Evolutionary conservation across 306 rosid genomes (phyloP), one percentile per base, ranked within the genome.

Genomic region (Vigna unguiculata): DNA sequence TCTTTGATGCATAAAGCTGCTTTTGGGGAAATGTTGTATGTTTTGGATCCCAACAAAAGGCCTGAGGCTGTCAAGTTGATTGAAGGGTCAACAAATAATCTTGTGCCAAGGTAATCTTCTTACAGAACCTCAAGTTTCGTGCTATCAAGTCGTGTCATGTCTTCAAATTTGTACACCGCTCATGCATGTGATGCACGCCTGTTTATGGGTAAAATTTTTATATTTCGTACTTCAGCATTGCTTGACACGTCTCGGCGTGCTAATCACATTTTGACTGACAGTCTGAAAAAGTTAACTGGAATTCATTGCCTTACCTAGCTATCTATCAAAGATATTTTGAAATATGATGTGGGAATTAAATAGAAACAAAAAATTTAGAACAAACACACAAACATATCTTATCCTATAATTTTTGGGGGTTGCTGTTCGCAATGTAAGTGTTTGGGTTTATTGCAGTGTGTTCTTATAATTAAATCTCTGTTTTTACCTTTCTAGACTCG

Each of bases 1-100:
- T 96, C 98, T 78, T 83, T 96, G 88, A 87, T 88, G 97, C 98
- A 92, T 66, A 91, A 97, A 87, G 93, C 96, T 78, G 97, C 98
- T 49, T 91, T 67, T 79, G 98, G 97, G 22, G 98, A 96, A 86
- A 85, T 91, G 88, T 64, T 90, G 48, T 87, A 78, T 83, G 65
- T 83, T 82, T 83, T 91, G 87, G 89, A 92, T 75, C 89, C 96
- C 74, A 81, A 59, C 78, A 88, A 74, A 70, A 96, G 86, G 85
- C 46, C 87, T 1, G 96, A 96, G 78, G 97, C 93, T 46, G 89
- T 96, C 72, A 84, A 85, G 83, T 82, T 96, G 66, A 87, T 92
- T 81, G 99, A 92, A 80, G 96, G 81, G 70, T 90, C 98, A 46
- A 79, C 83, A 73, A 87, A 91, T 85, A 72, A 87, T 64, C 72